These are phyloP conservation scores for Quercus berberidifolia DNA, from an alignment of 306 rosid genomes.

Conservation along the genomic window DNA sequence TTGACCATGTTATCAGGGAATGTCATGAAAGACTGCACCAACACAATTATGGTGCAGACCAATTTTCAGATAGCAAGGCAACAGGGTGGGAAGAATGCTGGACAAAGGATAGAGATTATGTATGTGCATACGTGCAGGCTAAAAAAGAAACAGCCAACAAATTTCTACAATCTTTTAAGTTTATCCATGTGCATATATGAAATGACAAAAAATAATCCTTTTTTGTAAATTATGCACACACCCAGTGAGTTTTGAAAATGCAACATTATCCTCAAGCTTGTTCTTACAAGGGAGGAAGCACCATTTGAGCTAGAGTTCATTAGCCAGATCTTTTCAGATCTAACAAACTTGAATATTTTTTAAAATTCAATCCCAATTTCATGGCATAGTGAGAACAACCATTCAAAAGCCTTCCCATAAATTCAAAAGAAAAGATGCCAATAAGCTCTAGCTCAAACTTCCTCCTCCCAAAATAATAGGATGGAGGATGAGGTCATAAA, in stretches of 20 bases:
- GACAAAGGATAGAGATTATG: background rate
- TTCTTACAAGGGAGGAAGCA: too few species aligned
- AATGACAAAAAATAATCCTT: background rate
- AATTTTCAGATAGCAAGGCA: background rate
- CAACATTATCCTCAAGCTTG: too few species aligned
- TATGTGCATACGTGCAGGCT: background rate
- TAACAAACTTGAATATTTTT: background rate
- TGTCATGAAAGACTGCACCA: background rate
- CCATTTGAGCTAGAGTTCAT: too few species aligned
- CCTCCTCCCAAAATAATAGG: too few species aligned
- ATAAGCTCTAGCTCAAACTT: too few species aligned
- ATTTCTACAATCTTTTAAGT: background rate
- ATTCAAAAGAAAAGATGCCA: background rate
- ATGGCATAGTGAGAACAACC: background rate
- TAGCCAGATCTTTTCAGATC: too few species aligned
- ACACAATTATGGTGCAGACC: background rate
- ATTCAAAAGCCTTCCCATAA: background rate
- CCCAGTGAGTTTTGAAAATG: too few species aligned
- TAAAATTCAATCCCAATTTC: background rate
- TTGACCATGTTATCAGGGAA: background rate
- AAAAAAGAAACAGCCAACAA: background rate
- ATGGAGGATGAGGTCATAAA: too few species aligned
- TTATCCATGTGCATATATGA: background rate
- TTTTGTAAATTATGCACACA: background rate
- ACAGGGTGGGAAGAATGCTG: background rate